Evolutionary conservation across 495 filamentous ascomycete genomes (phyloP).

Genomic region (Aspergillus affinis): DNA sequence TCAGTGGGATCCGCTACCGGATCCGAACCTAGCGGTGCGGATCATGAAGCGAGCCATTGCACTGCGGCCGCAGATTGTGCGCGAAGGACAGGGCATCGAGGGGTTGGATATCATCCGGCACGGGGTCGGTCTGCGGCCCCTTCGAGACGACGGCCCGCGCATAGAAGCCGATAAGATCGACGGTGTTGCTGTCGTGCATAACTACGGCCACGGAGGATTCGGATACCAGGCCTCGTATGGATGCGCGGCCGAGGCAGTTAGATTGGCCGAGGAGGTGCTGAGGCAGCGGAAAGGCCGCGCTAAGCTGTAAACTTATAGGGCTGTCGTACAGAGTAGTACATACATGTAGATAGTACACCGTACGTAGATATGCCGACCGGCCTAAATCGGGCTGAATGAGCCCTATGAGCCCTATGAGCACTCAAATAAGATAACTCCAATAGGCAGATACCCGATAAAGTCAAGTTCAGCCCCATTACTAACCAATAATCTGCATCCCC

Average conservation of each 20-base stretch:
- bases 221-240: conserved; percentile 90
- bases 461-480: too few relatives aligned
- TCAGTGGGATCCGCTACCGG: conserved; percentile 78
- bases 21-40: conserved; percentile 74
- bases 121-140: conserved; percentile 81
- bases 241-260: conserved; percentile 66
- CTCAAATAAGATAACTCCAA: not conserved
- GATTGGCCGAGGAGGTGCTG: conserved; percentile 66
- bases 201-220: conserved; percentile 95
- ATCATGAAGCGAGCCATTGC: conserved; percentile 87
- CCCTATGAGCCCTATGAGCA: too few relatives aligned
- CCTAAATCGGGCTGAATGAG: not conserved
- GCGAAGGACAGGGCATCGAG: conserved; percentile 71
- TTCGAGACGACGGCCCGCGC: conserved; percentile 71
- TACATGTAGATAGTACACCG: conserved; percentile 3
- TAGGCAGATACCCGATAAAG: not conserved
- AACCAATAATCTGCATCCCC: too few relatives aligned
- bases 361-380: not conserved
- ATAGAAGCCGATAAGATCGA: conserved; percentile 78
- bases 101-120: conserved; percentile 84
- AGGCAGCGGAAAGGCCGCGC: conserved; percentile 27
- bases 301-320: conserved; percentile 30
- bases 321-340: not conserved
- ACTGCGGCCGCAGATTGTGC: conserved; percentile 68
- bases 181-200: conserved; percentile 80